These are phyloP conservation scores for Stromatinia cepivora DNA, from an alignment of 2,329 filamentous ascomycete species.

Conservation along the genomic window DNA sequence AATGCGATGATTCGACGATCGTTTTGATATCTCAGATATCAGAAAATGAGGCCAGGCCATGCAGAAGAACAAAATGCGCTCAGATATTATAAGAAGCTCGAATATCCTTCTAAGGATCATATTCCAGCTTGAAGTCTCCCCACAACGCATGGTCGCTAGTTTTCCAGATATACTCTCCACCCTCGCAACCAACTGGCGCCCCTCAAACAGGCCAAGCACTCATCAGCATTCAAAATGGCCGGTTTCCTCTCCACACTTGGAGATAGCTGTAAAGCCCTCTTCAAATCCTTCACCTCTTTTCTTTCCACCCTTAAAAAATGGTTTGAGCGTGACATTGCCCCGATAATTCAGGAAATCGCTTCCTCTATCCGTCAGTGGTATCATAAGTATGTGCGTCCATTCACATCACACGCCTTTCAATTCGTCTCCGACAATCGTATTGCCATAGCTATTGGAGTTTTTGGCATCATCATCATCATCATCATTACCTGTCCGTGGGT, in stretches of 20 bases:
- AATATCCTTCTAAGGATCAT: neutral
- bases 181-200: neutral
- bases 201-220: neutral
- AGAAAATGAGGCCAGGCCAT: neutral
- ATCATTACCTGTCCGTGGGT: neutral
- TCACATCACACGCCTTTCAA: neutral
- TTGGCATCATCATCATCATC: neutral
- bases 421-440: neutral
- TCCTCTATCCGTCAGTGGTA: neutral
- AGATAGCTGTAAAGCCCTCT: neutral
- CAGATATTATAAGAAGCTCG: no score
- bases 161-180: accelerated
- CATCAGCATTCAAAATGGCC: neutral
- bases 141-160: neutral
- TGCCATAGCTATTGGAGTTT: neutral
- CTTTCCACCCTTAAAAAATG: neutral
- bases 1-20: no score
- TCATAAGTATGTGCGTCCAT: neutral
- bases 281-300: neutral
- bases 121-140: neutral
- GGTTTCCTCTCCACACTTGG: neutral
- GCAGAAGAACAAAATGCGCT: neutral
- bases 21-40: neutral
- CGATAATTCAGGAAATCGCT: neutral
- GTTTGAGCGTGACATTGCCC: neutral